A percentile compares a stretch with the other conserved stretches of the same genome.
phyloP scores from a whole-genome alignment of 2,329 filamentous ascomycete species.

The Stromatinia cepivora region DNA sequence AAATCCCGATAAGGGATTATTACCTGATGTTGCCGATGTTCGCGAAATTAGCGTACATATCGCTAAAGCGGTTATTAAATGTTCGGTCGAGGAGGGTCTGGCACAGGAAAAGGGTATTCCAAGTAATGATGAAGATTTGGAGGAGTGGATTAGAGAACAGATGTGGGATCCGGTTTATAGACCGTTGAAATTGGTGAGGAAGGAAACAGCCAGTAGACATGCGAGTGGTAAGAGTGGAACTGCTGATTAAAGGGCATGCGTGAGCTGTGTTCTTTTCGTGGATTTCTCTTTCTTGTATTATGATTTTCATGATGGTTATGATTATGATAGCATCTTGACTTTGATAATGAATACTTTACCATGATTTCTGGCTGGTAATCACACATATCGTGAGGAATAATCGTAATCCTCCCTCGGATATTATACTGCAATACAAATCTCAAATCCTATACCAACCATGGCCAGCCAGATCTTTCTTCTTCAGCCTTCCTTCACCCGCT shows the following conservation, averaged over 20 bases:
- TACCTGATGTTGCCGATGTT: conserved; percentile 76
- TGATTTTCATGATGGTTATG: not conserved
- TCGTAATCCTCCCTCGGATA: too few relatives aligned
- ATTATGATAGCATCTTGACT: not conserved
- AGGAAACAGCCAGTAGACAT: conserved; percentile 53
- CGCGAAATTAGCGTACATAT: conserved; percentile 76
- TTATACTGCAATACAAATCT: too few relatives aligned
- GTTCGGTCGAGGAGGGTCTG: conserved; percentile 68
- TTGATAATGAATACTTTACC: too few relatives aligned
- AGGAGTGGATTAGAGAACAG: conserved; percentile 69
- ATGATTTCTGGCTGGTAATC: too few relatives aligned
- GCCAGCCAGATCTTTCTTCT: too few relatives aligned
- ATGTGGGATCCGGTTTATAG: conserved; percentile 78
- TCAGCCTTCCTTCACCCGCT: too few relatives aligned
- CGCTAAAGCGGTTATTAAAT: conserved; percentile 71
- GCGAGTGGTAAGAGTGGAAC: conserved; percentile 60
- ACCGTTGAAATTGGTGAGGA: conserved; percentile 58
- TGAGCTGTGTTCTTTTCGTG: not conserved
- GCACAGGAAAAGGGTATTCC: conserved; percentile 68
- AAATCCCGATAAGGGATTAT: conserved; percentile 53
- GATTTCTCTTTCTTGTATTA: not conserved
- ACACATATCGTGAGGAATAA: too few relatives aligned
- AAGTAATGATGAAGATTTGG: conserved; percentile 39
- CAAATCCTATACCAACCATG: too few relatives aligned
- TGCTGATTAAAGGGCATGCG: conserved; percentile 29